Evolutionary conservation across 495 filamentous ascomycete species (phyloP), one percentile per base, ranked within the genome.

Genomic region (Tuber calosporum): DNA sequence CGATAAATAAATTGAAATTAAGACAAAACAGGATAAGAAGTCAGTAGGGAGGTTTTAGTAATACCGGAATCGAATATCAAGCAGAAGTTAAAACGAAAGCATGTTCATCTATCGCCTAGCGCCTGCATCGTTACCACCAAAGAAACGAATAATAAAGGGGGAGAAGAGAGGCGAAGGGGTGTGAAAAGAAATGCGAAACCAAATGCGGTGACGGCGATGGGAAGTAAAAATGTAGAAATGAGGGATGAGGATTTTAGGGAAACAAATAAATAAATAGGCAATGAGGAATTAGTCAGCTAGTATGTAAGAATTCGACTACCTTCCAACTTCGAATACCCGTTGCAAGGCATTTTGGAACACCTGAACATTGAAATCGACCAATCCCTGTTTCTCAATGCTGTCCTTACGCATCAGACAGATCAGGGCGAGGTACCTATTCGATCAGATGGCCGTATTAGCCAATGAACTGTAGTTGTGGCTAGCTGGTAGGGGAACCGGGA

Each of bases 351-450:
- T 84, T 72, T 89, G 87, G 77, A 89, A 88, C 0, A 86, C 85
- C 53, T 87, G 86, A 37, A 87, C 86, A 69, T 89, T 89, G 82
- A 88, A 88, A 78, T 89, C 88, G 66, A 89, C 87, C 34, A 89
- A 79, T 5, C 85, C 86, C 71, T 87, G 86, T 70, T 87, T 88
- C 74, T 87, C 85, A 45, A 81, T 81, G 11, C 79, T 72, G 37
- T 81, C 80, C 69, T 81, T 81, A 34, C 79, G 77, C 80, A 81
- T 81, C 20, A 81, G 74, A 72, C 80, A 81, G 20, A 81, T 81
- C 41, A 81, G 75, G 20, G 80, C 80, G 15, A 81, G 71, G 34
- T 82, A 81, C 48, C 80, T 81, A 34, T 58, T 38, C 38, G 8
- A 13, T 72, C 38, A 75, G 76, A 26, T 70, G 39, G 69, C 26